Conservation (phyloP, 2,329 filamentous ascomycete genomes). For the Chaetomium globosum region DNA sequence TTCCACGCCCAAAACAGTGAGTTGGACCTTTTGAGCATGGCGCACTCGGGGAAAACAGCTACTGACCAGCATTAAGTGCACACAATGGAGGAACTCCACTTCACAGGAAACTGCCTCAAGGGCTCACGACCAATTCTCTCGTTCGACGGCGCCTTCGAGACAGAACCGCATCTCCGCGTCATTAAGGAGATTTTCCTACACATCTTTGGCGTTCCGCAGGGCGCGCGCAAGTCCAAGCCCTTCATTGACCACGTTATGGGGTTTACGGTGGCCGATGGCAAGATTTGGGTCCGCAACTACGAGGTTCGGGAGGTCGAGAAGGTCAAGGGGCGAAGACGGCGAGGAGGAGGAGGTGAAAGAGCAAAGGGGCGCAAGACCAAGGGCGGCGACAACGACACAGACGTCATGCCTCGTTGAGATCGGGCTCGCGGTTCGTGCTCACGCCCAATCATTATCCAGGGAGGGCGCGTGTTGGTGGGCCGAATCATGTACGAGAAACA, state of each 20-base stretch:
- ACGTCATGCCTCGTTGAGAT: constrained; percentile 88
- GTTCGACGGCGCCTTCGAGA: constrained; percentile 86
- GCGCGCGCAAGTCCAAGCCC: constrained; percentile 86
- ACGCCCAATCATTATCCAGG: constrained; percentile 92
- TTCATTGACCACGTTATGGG: constrained; percentile 95
- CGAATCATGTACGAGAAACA: constrained; percentile 99
- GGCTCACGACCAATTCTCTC: constrained; percentile 88
- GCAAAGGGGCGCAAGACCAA: constrained; percentile 48
- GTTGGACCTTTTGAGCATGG: constrained; percentile 32
- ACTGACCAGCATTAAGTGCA: constrained; percentile 61
- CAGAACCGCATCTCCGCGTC: constrained; percentile 74
- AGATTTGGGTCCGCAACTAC: constrained; percentile 95
- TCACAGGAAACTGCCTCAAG: constrained; percentile 95
- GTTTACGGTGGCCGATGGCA: constrained; percentile 87
- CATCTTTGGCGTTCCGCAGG: constrained; percentile 88
- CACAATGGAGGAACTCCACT: constrained; percentile 95
- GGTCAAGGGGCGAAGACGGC: constrained; percentile 48
- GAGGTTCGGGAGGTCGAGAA: constrained; percentile 83
- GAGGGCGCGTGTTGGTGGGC: constrained; percentile 94
- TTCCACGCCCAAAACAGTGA: constrained; percentile 76
- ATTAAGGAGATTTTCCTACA: constrained; percentile 90
- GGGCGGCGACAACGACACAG: constrained; percentile 61
- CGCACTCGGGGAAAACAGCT: neutral
- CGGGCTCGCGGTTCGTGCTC: constrained; percentile 85
- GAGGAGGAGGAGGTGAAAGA: constrained; percentile 45